Evolutionary conservation across 805 yeast genomes (phyloP), one percentile per base, ranked within the genome.

Genomic region (Kazachstania bromeliacearum): DNA sequence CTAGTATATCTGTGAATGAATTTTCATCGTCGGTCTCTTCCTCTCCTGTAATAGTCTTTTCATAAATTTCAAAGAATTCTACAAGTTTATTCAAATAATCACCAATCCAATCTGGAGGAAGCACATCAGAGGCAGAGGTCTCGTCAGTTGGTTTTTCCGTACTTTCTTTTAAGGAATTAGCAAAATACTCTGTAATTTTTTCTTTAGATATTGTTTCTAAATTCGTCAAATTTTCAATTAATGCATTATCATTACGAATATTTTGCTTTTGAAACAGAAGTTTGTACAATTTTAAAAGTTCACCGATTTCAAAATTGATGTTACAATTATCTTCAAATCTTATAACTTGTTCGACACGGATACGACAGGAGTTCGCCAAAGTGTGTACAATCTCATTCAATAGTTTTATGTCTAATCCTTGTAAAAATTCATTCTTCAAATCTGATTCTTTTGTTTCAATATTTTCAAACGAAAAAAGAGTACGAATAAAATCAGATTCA

Each of bases 101-200:
- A 33, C 71, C 63, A 16, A 83, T 60, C 87, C 94, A 88, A 41
- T 83, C 94, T 0, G 96, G 95, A 4, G 94, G 77, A 41, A 79
- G 73, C 16, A 83, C 62, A 41, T 84, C 84, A 20, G 68, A 69
- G 35, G 63, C 52, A 26, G n/a, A n/a, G 7, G 18, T 24, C 15
- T 37, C 25, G 15, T 28, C 33, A n/a, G 28, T 27, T 14, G 33
- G 17, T 14, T 31, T 23, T 12, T 50, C 60, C 51, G 59, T 43
- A 13, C 38, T 35, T 12, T 63, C 47, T 26, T 59, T 58, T 8
- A 56, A 28, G 30, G 35, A 42, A n/a, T 35, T 37, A 7, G 36
- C 18, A 16, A 51, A 47, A 9, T 38, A 44, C 10, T 44, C 46
- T 2, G 41, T 31, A 9, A 57, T 47, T 25, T 50, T 50, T 7